Evolutionary conservation across 2,329 filamentous ascomycete species (phyloP), one percentile per base, ranked within the genome.

Genomic region (Fusarium sp.): DNA sequence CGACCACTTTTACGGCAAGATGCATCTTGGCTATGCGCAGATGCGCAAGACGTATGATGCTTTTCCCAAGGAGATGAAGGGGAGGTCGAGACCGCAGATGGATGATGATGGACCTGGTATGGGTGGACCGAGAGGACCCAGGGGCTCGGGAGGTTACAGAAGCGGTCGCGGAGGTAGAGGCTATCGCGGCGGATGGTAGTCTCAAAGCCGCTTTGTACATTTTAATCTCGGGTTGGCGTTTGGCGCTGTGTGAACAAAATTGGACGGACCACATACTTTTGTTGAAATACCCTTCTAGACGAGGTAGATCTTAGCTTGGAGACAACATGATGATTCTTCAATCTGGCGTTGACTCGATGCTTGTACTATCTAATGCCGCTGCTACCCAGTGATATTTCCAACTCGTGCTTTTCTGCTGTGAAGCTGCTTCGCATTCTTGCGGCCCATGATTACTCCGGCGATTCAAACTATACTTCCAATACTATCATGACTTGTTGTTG

Each of bases 1-100:
- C 23, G 97, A 99, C 82, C 97, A 99, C 83, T 99, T 99, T 82
- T 98, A 98, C 83, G 97, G 97, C 25, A 99, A 99, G 88, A 99
- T 99, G 97, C 97, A 99, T 81, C 86, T 99, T 67, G 97, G 97
- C 0, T 99, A 98, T 82, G 97, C 97, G 18, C 94, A 98, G 85
- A 99, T 99, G 97, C 91, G 97, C 78, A 97, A 97, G 88, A 97
- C 95, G 4, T 95, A 91, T 79, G 95, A 98, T 66, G 87, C 90
- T n/a, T 91, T 99, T 72, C 93, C 93, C 61, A 95, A 95, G 83
- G 95, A 98, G 81, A 88, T 98, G 83, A 94, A 95, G 81, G 92
- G 92, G 2, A 87, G 94, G 32, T 87, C 88, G 57, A 89, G 91
- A 45, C 91, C 90, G 20, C 85, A 86, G 23, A 87, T 90, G 77